phyloP scores from a whole-genome alignment of 1,284 basidiomycete species.

The Coniophora puteana region DNA sequence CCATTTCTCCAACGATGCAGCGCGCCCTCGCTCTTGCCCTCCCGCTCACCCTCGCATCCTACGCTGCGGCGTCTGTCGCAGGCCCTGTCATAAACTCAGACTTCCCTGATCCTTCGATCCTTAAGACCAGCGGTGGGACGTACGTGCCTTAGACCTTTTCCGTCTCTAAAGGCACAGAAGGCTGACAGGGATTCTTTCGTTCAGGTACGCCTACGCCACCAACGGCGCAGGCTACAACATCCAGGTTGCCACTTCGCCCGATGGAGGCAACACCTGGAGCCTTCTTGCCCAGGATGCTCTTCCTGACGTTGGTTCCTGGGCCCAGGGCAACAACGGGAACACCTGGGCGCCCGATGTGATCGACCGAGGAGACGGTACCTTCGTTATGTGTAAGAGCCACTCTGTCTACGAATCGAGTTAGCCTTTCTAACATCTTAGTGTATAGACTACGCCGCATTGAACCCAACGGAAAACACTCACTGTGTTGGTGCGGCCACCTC shows the following conservation, averaged over 20 bases:
- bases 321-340: conserved; percentile 3
- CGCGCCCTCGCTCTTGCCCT: too few relatives aligned
- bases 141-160: not conserved
- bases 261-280: conserved; percentile 10
- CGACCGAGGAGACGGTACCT: conserved; percentile 9
- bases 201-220: conserved; percentile 9
- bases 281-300: conserved; percentile 12
- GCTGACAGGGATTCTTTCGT: not conserved
- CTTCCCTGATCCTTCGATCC: conserved; percentile 18
- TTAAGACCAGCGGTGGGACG: conserved; percentile 8
- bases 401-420: not conserved
- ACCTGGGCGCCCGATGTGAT: conserved; percentile 17
- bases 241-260: conserved; percentile 13
- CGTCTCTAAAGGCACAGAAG: not conserved
- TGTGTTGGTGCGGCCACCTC: conserved; percentile 19
- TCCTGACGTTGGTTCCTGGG: conserved; percentile 14
- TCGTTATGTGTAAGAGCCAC: conserved; percentile 8
- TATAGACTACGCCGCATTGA: conserved; percentile 15
- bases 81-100: conserved; percentile 15
- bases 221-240: conserved; percentile 10
- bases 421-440: not conserved
- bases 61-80: too few relatives aligned
- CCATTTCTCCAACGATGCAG: too few relatives aligned
- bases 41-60: too few relatives aligned
- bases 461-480: conserved; percentile 12